These are phyloP conservation scores for Citrus hindsii DNA, from an alignment of 345 rosid species.

Conservation along the genomic window DNA sequence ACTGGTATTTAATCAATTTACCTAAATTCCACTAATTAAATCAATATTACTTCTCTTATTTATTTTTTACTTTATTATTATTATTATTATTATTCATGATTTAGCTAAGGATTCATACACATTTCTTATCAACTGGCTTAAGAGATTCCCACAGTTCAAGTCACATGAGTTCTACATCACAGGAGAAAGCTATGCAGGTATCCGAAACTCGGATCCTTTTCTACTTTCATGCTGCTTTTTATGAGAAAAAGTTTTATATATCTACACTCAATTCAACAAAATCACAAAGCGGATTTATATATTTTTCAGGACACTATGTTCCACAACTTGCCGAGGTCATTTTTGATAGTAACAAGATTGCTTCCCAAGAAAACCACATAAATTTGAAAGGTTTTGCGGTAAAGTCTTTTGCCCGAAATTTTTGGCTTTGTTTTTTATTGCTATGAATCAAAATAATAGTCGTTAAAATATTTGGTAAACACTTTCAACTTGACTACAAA, in stretches of 20 bases:
- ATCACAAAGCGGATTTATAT: not conserved
- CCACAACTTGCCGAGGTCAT: conserved; percentile 75
- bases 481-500: no score
- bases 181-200: conserved; percentile 82
- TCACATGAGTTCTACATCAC: conserved; percentile 56
- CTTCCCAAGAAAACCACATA: conserved; percentile 38
- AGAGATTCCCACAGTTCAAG: conserved; percentile 62
- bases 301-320: conserved; percentile 65
- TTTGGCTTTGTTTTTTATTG: not conserved
- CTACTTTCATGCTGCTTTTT: no score
- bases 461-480: no score
- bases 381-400: conserved; percentile 78
- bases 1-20: conserved; percentile 34
- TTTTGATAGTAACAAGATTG: conserved; percentile 45
- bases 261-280: not conserved
- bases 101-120: conserved; percentile 53
- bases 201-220: not conserved
- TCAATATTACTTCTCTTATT: no score
- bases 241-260: no score
- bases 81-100: not conserved
- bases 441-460: no score
- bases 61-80: not conserved
- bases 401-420: not conserved
- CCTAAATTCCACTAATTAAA: not conserved
- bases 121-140: conserved; percentile 66